Percentiles rank a stretch among this genome's conserved stretches.
Conservation (phyloP, 2,329 filamentous ascomycete species). For the Diaporthe citriasiana region DNA sequence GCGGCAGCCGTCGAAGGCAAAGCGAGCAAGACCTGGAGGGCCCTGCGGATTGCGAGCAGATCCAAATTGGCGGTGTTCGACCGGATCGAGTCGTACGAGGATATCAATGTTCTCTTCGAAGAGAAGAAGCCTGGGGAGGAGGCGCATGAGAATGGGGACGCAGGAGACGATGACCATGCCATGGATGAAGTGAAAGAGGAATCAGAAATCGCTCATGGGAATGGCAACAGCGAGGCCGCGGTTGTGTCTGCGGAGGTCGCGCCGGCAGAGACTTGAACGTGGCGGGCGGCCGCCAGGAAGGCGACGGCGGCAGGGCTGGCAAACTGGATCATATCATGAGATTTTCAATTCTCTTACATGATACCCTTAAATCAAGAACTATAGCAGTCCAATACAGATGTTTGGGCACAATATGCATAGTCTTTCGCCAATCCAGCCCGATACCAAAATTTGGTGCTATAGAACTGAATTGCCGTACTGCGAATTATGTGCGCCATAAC, state of each 20-base stretch:
- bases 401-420: background rate
- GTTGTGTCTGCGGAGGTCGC: background rate
- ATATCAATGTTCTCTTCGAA: conserved; percentile 71
- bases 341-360: conserved; percentile 22
- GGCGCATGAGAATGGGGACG: conserved; percentile 50
- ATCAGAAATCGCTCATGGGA: background rate
- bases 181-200: conserved; percentile 18
- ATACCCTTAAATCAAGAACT: conserved; percentile 33
- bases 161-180: background rate
- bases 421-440: background rate
- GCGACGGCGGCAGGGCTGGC: conserved; percentile 9
- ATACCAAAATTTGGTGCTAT: background rate
- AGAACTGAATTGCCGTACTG: too few species aligned
- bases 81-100: conserved; percentile 86
- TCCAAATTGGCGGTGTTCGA: conserved; percentile 84
- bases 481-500: background rate
- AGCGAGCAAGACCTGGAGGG: conserved; percentile 91
- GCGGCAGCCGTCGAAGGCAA: conserved; percentile 76
- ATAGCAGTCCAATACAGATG: background rate
- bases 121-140: conserved; percentile 53
- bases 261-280: background rate
- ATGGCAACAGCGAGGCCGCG: conserved; percentile 14
- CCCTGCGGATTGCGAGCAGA: conserved; percentile 83
- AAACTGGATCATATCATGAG: background rate
- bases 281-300: background rate